A percentile compares a stretch with the other conserved stretches of the same genome.
Evolutionary conservation across 2,329 filamentous ascomycete genomes (phyloP).

Genomic region (Neopestalotiopsis sp.): DNA sequence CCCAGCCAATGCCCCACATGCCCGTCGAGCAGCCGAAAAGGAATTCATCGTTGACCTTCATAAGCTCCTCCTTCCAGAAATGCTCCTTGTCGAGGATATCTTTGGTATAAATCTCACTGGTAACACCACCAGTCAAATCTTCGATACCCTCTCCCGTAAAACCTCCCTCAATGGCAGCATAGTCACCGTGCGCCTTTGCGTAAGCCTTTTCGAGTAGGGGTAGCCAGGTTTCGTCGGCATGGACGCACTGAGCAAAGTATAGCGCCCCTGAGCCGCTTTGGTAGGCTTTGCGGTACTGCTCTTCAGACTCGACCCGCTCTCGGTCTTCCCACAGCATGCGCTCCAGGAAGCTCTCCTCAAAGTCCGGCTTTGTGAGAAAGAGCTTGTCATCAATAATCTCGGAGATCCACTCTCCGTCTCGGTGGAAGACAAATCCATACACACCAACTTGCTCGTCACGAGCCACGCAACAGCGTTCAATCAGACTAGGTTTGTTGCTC

Average conservation of each 20-base stretch:
- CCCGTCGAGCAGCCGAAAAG: conserved; percentile 67
- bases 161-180: conserved; percentile 69
- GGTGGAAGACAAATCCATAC: conserved; percentile 85
- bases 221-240: conserved; percentile 76
- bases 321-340: conserved; percentile 52
- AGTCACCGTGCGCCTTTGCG: conserved; percentile 79
- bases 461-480: conserved; percentile 76
- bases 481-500: conserved; percentile 73
- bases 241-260: conserved; percentile 73
- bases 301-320: conserved; percentile 56
- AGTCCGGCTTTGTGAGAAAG: conserved; percentile 63
- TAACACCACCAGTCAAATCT: conserved; percentile 58
- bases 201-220: conserved; percentile 77
- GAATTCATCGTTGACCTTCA: conserved; percentile 80
- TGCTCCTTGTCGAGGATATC: conserved; percentile 69
- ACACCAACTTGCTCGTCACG: conserved; percentile 77
- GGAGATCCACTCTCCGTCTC: conserved; percentile 76
- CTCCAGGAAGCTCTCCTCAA: conserved; percentile 62
- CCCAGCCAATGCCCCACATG: conserved; percentile 49
- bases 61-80: conserved; percentile 77
- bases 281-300: conserved; percentile 66
- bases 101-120: conserved; percentile 59
- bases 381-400: conserved; percentile 65
- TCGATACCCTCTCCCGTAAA: conserved; percentile 61
- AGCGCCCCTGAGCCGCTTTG: conserved; percentile 72